Percentiles rank a stretch among this genome's conserved stretches.
Evolutionary conservation across 2,329 filamentous ascomycete genomes (phyloP).

Genomic region (Pezicula carpinea): DNA sequence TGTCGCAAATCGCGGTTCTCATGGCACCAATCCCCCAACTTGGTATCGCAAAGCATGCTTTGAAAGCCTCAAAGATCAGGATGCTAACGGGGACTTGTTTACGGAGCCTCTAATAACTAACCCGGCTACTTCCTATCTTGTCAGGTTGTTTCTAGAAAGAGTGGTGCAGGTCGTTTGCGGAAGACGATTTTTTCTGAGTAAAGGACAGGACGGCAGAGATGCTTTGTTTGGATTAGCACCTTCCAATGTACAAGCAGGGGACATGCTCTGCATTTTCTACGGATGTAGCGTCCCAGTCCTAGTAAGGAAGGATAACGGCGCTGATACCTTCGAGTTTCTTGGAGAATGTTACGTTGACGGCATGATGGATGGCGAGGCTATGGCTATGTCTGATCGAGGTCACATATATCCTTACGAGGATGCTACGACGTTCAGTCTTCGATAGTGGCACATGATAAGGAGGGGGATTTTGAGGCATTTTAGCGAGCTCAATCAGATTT

Average conservation of each 20-base stretch:
- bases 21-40: slow-evolving; percentile 11
- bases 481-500: too few relatives aligned
- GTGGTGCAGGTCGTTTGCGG: slow-evolving; percentile 14
- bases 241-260: slow-evolving; percentile 1
- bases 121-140: slow-evolving; percentile 2
- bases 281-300: slow-evolving; percentile 21
- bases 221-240: slow-evolving; percentile 8
- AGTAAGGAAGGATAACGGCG: not conserved
- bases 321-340: slow-evolving; percentile 5
- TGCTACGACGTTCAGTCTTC: too few relatives aligned
- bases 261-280: slow-evolving; percentile 18
- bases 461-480: too few relatives aligned
- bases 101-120: slow-evolving; percentile 5
- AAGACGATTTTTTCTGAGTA: slow-evolving; percentile 9
- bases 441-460: too few relatives aligned
- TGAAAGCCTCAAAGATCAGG: slow-evolving; percentile 7
- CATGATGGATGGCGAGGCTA: slow-evolving; percentile 17
- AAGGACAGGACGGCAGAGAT: not conserved
- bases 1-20: slow-evolving; percentile 14
- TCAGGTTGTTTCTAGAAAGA: slow-evolving; percentile 12
- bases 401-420: too few relatives aligned
- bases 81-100: slow-evolving; percentile 7
- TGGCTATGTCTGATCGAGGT: too few relatives aligned
- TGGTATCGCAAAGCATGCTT: slow-evolving; percentile 16
- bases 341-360: slow-evolving; percentile 19